Percentiles rank a stretch among this genome's conserved stretches.
These are phyloP conservation scores for Cordyceps cateniannulata DNA, from an alignment of 2,329 filamentous ascomycete genomes.

Conservation along the genomic window DNA sequence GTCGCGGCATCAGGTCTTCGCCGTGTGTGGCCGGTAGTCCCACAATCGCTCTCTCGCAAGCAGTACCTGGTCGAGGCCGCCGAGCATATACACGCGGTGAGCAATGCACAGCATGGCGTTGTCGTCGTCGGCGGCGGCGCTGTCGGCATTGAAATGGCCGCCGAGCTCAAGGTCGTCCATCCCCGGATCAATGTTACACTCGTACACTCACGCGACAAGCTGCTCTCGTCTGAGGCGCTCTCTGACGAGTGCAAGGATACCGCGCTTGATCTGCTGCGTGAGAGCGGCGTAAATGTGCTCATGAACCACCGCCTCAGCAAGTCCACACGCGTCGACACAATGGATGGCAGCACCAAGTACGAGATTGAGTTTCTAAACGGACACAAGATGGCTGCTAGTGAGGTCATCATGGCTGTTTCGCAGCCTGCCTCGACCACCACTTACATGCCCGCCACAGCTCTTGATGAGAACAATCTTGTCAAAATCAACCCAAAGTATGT, in stretches of 20 bases:
- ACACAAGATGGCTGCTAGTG: constrained; percentile 51
- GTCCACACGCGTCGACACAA: constrained; percentile 38
- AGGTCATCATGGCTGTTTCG: constrained; percentile 65
- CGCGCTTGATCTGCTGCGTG: constrained; percentile 49
- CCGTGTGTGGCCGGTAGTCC: constrained; percentile 66
- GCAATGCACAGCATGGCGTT: constrained; percentile 49
- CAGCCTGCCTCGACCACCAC: constrained; percentile 54
- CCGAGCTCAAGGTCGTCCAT: constrained; percentile 64
- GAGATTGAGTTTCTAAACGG: constrained; percentile 56
- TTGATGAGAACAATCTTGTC: constrained; percentile 61
- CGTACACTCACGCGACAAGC: constrained; percentile 62
- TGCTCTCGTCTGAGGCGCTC: constrained; percentile 68
- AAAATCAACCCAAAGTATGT: constrained; percentile 49
- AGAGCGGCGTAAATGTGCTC: constrained; percentile 59
- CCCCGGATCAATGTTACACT: constrained; percentile 63
- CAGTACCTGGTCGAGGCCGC: constrained; percentile 57
- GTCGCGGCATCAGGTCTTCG: constrained; percentile 64
- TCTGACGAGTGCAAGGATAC: constrained; percentile 62
- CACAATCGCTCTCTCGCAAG: constrained; percentile 55
- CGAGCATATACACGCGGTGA: constrained; percentile 50
- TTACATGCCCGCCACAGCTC: constrained; percentile 51
- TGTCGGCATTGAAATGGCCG: constrained; percentile 76
- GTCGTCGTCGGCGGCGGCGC: constrained; percentile 72
- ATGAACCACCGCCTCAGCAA: constrained; percentile 52
- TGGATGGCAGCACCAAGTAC: constrained; percentile 34